Conservation (phyloP, 106 monocot species). For the Triglochin maritima region DNA sequence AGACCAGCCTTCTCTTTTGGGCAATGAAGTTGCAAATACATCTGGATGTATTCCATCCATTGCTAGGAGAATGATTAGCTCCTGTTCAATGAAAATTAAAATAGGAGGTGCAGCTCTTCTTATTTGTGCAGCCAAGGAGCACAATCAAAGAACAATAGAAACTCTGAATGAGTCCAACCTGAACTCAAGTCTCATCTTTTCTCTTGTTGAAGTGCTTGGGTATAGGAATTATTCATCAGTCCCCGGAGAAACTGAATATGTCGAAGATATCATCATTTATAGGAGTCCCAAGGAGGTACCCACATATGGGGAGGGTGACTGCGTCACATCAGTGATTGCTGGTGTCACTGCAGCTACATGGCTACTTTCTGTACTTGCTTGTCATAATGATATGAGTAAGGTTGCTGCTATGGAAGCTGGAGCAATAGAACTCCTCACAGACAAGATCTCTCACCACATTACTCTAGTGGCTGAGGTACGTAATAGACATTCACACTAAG, state of each 20-base stretch:
- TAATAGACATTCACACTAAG: neutral
- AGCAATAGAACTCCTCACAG: constrained; percentile 67
- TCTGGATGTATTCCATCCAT: constrained; percentile 68
- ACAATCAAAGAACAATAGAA: constrained; percentile 43
- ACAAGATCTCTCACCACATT: constrained; percentile 70
- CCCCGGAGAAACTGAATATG: constrained; percentile 15
- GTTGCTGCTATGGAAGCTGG: constrained; percentile 55
- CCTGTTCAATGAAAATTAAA: constrained; percentile 40
- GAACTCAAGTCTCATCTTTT: constrained; percentile 49
- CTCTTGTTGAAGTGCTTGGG: constrained; percentile 57
- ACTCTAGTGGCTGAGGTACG: constrained; percentile 57
- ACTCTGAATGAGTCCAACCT: constrained; percentile 50
- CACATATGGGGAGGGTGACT: constrained; percentile 11
- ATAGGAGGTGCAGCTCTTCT: constrained; percentile 83
- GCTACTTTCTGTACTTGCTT: constrained; percentile 76
- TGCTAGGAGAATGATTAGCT: constrained; percentile 56
- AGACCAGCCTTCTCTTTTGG: constrained; percentile 53
- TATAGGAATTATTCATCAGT: constrained; percentile 24
- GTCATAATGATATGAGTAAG: constrained; percentile 46
- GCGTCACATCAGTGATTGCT: constrained; percentile 40
- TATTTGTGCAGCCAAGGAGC: constrained; percentile 64
- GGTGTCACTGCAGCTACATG: constrained; percentile 59
- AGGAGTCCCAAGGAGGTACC: constrained; percentile 24
- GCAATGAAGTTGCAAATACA: constrained; percentile 37
- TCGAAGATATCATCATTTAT: constrained; percentile 48